Evolutionary conservation across 495 filamentous ascomycete species (phyloP), one percentile per base, ranked within the genome.

Genomic region (Penicillium alfredii): DNA sequence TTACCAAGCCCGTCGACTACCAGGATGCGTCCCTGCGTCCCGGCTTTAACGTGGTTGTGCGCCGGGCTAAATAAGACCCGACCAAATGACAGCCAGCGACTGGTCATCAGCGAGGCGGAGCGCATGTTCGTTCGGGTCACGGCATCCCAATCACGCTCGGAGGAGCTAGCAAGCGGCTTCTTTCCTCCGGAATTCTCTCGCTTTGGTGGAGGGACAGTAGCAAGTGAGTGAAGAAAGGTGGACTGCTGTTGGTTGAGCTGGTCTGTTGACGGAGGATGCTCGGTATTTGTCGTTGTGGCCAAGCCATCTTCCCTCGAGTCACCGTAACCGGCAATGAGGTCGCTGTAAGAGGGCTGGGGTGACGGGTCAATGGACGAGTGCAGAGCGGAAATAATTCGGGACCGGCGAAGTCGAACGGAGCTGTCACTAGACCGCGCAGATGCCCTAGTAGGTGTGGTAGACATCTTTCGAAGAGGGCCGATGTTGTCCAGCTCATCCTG

Each of bases 1-100:
- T 80, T 86, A 30, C 82, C 85, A 18, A 98, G 76, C 8, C 93
- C 93, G 58, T 99, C 92, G 25, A 99, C 73, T 13, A 99, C 83
- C 10, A 99, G 73, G 20, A 99, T 73, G 13, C 75, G 61, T 19
- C 78, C 73, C 18, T 77, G 64, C 7, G 64, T 58, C 19, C 63
- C 80, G 5, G 76, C 72, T 24, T 79, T 77, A 22, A 95, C 73
- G 35, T 86, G 82, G 15, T 84, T 81, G 38, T 93, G 83, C 11
- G 88, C 86, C 4, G 93, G 92, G 48, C 86, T 93, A 63, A 99
- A 94, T 6, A 99, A 75, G 0, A 97, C 88, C 35, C 89, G 80
- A 9, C 92, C 92, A 60, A 95, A 97, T 6, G 88, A 90, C 14
- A 99, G 73, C 89, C 90, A 97, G 40, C 79, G 76, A 56, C 78